Evolutionary conservation across 768 basidiomycete species (phyloP), one percentile per base, ranked within the genome.

Genomic region (Goffeauzyma gilvescens): DNA sequence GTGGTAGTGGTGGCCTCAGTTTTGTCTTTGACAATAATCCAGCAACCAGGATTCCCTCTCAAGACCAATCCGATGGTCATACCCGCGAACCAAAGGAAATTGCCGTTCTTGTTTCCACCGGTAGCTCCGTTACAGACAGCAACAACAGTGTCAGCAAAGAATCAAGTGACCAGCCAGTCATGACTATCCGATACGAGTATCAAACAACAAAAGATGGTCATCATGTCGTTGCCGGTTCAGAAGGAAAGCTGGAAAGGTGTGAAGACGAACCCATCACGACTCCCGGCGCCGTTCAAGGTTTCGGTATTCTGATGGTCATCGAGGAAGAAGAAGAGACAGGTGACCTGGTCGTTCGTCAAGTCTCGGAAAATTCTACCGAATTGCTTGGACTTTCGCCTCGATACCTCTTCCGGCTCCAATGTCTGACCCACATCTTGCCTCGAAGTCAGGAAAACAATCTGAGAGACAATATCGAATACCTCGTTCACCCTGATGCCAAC

Each of bases 191-290:
- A n/a, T 81, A 78, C 49, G 68, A 76, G 54, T 75, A 81, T 55
- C 61, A 68, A 8, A 63, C 74, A 42, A 73, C 76, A 39, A 73
- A 71, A 13, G 63, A 80, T 51, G 80, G 81, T 0, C 69, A 80
- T 50, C 76, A 81, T 59, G 67, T 80, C 22, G 68, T 84, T 0
- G 61, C 75, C 4, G 81, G 81, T 0, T 60, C 77, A 12, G 79
- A 81, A 54, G 81, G 79, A 0, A 66, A 69, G 22, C 53, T 83
- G 17, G 60, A 69, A 33, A 67, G 66, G 42, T 84, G 81, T 51
- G 81, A 84, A 58, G 81, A 84, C 55, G 81, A 84, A 76, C 83
- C 82, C 0, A 86, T 86, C 36, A 73, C 76, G 1, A 75, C 77
- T 0, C 83, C 81, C 10, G 82, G 82, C 3, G 76, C 81, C 1